Base-by-base conservation (phyloP, 2,329 filamentous ascomycete species). In the Ophiostoma angusticollis region DNA sequence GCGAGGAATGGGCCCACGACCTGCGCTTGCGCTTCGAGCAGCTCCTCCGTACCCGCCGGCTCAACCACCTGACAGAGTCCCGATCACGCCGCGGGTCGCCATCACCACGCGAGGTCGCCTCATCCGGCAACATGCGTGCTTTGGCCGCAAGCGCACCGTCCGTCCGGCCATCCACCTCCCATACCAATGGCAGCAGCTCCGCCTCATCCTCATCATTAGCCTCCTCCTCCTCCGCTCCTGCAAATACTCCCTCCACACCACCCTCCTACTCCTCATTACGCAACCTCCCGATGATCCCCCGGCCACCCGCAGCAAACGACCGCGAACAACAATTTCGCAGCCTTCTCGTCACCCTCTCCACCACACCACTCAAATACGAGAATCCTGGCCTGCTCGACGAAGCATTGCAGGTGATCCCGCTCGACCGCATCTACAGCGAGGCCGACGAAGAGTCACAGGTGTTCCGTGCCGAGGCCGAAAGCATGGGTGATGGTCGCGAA, bases 311-410 rank as follows among this genome's bases (percentile, higher is more conserved):
- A 27, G 54, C 66, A 9, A 56, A 61, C 52, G 82, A 89, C 57
- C 62, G 70, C 40, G 67, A 72, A 16, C 68, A 82, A 45, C 84
- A 83, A 50, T 86, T 87, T 51, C 72, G 81, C 50, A 93, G 81
- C 60, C 72, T 93, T 45, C 71, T 96, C 31, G 73, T 93, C 48
- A 85, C 84, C 16, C 63, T 96, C 16, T 94, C 89, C 13, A 71
- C 82, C 43, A 94, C 86, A 32, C 91, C 91, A 14, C 82, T 80
- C 16, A 91, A 89, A 57, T 98, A 93, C 64, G 91, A 98, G 60
- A 96, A 98, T 58, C 89, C 91, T 0, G 91, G 91, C 25, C 65
- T 96, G 9, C 66, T 98, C 37, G 91, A 98, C 56, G 89, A 96
- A 58, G 91, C 89, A 5, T 65, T 98, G 14, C 76, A 83, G 45